Percentiles rank a stretch among this genome's conserved stretches.
These are phyloP conservation scores for Cucurbita argyrosperma DNA, from an alignment of 306 rosid genomes.

Conservation along the genomic window DNA sequence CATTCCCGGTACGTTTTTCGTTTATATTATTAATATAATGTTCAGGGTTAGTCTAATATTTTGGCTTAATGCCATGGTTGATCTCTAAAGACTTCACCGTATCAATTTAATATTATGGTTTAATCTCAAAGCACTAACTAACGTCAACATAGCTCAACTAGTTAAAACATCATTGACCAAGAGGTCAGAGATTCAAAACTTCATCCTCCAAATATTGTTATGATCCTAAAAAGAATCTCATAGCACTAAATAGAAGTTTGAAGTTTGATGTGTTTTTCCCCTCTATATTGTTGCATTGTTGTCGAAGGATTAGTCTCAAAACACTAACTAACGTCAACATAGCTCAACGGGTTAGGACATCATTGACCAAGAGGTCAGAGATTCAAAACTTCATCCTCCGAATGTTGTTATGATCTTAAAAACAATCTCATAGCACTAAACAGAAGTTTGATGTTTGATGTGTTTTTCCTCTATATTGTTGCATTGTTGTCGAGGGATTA, in stretches of 20 bases:
- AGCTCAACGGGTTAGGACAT: neutral
- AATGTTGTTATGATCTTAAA: neutral
- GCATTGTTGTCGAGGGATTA: neutral
- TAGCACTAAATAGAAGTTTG: neutral
- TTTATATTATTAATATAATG: no score
- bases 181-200: neutral
- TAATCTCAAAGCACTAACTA: neutral
- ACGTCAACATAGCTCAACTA: no score
- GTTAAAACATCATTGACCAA: neutral
- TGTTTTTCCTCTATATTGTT: neutral
- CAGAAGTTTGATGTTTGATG: neutral
- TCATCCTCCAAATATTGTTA: neutral
- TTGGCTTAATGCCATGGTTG: neutral
- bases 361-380: neutral
- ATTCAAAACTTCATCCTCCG: neutral
- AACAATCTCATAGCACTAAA: neutral
- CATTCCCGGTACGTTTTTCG: slow-evolving; percentile 21
- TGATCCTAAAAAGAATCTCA: neutral
- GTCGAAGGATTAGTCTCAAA: neutral
- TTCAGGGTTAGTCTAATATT: neutral
- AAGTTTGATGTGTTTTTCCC: neutral
- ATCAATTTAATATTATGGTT: neutral
- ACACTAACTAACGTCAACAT: neutral
- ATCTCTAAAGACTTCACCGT: neutral
- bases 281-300: no score